phyloP scores from a whole-genome alignment of 2,329 filamentous ascomycete species.

The Cryphonectria parasitica region DNA sequence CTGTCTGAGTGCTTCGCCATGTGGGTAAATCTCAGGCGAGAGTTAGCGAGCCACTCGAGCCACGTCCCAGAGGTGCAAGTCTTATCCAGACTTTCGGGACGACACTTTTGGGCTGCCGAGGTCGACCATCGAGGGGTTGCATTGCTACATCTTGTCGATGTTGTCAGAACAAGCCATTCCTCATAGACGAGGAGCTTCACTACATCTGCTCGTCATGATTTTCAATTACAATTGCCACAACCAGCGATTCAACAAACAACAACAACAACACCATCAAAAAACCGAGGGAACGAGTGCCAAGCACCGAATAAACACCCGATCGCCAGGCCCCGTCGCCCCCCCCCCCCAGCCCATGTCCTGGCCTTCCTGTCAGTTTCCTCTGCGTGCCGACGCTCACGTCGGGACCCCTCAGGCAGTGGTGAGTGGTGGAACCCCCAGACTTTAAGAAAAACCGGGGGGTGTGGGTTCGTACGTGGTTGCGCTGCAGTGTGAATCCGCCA shows the following conservation, averaged over 20 bases:
- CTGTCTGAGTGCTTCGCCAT: not conserved
- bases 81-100: not conserved
- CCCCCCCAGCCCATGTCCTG: constrained; percentile 3
- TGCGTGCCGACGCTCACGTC: not conserved
- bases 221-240: not conserved
- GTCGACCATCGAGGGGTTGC: not conserved
- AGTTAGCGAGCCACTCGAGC: constrained; percentile 3
- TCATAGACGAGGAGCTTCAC: not conserved
- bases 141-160: not conserved
- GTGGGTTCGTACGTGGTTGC: constrained; percentile 15
- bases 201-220: not conserved
- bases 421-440: constrained; percentile 8
- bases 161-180: not conserved
- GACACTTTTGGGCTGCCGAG: not conserved
- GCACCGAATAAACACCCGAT: not conserved
- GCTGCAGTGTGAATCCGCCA: constrained; percentile 10
- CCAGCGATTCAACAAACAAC: not conserved
- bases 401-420: not conserved
- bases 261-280: not conserved
- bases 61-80: not conserved
- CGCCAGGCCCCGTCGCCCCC: not conserved
- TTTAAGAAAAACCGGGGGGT: not conserved
- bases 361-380: constrained; percentile 2
- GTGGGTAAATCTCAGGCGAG: not conserved
- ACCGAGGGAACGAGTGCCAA: not conserved